phyloP scores from a whole-genome alignment of 2,329 filamentous ascomycete genomes.

The Pyricularia sp. region DNA sequence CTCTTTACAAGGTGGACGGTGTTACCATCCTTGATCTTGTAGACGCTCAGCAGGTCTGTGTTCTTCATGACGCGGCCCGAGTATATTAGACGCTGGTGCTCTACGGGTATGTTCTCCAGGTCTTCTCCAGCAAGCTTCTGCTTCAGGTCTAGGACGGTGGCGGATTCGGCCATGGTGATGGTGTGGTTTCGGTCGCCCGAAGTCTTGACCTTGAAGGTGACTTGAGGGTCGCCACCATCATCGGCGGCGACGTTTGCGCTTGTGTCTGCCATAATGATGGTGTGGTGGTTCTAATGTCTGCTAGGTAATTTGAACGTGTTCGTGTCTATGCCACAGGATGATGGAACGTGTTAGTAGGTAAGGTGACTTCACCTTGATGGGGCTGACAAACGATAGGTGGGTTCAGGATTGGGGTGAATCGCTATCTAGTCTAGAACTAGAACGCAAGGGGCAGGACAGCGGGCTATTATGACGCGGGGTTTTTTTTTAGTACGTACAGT shows the following conservation, averaged over 20 bases:
- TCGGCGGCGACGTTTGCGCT: conserved; percentile 43
- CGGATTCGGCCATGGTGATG: conserved; percentile 65
- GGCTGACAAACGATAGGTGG: not conserved
- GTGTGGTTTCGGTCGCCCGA: conserved; percentile 78
- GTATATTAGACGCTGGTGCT: conserved; percentile 92
- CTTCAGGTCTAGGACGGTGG: conserved; percentile 77
- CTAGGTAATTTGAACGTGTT: not conserved
- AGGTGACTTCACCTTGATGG: not conserved
- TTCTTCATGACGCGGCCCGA: conserved; percentile 96
- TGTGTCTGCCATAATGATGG: not conserved
- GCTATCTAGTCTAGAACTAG: too few species aligned
- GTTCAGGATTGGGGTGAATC: not conserved
- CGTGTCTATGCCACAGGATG: not conserved
- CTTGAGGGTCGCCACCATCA: conserved; percentile 51
- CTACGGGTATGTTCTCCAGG: conserved; percentile 73
- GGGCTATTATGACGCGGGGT: not conserved
- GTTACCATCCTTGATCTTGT: conserved; percentile 94
- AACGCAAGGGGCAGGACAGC: not conserved
- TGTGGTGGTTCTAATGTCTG: not conserved
- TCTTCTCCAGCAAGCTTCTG: conserved; percentile 69
- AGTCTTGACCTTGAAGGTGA: conserved; percentile 98
- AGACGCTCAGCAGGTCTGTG: conserved; percentile 66
- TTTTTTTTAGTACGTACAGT: not conserved
- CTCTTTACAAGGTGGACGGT: conserved; percentile 96
- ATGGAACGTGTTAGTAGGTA: not conserved